Base-by-base conservation (phyloP, 306 rosid genomes). In the Malus sylvestris region DNA sequence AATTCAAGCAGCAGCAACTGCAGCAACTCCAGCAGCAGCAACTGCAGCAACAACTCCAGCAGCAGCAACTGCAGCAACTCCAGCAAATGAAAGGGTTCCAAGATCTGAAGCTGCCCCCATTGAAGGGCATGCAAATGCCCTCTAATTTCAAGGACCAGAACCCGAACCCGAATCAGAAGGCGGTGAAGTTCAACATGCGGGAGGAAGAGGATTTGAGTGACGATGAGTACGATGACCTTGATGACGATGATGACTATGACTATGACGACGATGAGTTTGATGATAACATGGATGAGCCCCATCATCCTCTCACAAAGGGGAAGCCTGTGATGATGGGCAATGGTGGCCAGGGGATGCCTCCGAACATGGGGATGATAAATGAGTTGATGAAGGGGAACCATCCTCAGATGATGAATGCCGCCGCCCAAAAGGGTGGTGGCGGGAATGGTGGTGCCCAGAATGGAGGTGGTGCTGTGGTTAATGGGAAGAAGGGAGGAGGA, bases 91-190 rank as follows among this genome's bases (percentile, higher is more conserved):
- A 89, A 70, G 91, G 88, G 42, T 67, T 89, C 1, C 97, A 83
- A 82, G 97, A 89, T 90, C 83, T 85, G 81, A 92, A 92, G 77
- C 86, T 85, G 1, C 89, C 89, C 9, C 98, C 88, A 71, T 81
- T 93, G 61, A 91, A 87, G 25, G 93, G 76, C 76, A 53, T 86
- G 88, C 89, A 84, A 46, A 23, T 81, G 75, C 89, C 88, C 0
- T 87, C 86, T 0, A 49, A 16, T 49, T 61, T 68, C 20, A 78
- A 80, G 30, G 73, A 40, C 42, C 93, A 72, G 32, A 83, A 75
- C 76, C 89, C 85, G 29, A 83, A 71, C 82, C 89, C 79, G 18
- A 87, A 81, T 72, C 75, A 81, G 59, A 92, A 90, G 72, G 79
- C 85, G 1, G 96, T 85, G 27, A 95, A 81, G 78, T 90, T 95